Conservation (phyloP, 768 basidiomycete genomes). For the Leccinum aurantiacum region DNA sequence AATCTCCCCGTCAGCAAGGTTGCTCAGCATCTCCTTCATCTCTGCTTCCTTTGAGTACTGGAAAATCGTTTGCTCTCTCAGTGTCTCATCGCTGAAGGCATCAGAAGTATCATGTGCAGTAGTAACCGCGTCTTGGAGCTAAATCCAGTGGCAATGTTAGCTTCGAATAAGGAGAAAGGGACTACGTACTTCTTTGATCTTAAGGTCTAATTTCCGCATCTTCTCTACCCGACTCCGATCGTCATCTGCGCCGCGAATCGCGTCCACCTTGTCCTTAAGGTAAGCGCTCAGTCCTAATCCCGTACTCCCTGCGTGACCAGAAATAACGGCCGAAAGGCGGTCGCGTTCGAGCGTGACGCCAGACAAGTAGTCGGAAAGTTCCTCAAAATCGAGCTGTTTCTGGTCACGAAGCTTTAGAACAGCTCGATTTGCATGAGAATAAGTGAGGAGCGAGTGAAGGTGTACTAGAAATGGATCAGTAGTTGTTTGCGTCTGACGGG, state of each 20-base stretch:
- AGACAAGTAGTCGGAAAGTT: slow-evolving; percentile 91
- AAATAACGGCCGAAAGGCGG: slow-evolving; percentile 83
- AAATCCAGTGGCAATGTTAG: slow-evolving; percentile 6
- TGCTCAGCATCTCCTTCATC: slow-evolving; percentile 93
- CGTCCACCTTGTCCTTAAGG: slow-evolving; percentile 89
- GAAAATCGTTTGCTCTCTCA: slow-evolving; percentile 88
- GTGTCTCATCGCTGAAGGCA: slow-evolving; percentile 93
- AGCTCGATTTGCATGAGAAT: slow-evolving; percentile 90
- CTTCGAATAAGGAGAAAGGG: neutral
- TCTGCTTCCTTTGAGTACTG: slow-evolving; percentile 89
- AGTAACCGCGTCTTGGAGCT: slow-evolving; percentile 96
- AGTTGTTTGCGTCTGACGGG: slow-evolving; percentile 75
- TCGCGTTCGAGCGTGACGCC: slow-evolving; percentile 94
- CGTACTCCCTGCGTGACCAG: slow-evolving; percentile 82
- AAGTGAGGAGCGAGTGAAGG: slow-evolving; percentile 89
- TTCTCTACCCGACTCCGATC: slow-evolving; percentile 90
- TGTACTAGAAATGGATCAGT: slow-evolving; percentile 90
- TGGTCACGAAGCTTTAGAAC: slow-evolving; percentile 95
- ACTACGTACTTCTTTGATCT: slow-evolving; percentile 85
- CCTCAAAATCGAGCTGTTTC: slow-evolving; percentile 98
- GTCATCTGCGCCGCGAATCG: slow-evolving; percentile 88
- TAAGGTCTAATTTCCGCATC: slow-evolving; percentile 88
- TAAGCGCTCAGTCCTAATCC: slow-evolving; percentile 87
- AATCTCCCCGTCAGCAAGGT: slow-evolving; percentile 91
- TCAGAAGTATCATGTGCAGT: slow-evolving; percentile 95